Evolutionary conservation across 108 stramenopile genomes (phyloP).

Genomic region (Cylindrotheca fusiformis): DNA sequence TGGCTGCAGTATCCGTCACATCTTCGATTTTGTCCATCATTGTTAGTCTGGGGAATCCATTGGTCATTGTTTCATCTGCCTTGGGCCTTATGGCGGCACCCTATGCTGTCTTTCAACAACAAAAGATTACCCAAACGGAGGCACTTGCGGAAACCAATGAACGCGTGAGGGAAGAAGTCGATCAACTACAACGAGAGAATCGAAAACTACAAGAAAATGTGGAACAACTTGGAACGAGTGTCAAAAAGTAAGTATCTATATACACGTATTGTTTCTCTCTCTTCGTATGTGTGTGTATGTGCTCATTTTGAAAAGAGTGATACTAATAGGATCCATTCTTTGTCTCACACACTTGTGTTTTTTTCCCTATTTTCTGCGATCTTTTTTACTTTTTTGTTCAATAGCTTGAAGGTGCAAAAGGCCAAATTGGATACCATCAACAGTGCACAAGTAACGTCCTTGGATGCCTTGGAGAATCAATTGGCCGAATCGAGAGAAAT

Average conservation of each 20-base stretch:
- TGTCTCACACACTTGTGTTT: too few relatives aligned
- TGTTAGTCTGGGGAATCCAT: conserved; percentile 23
- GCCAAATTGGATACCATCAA: conserved; percentile 33
- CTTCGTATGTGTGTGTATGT: neutral
- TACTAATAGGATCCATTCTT: neutral
- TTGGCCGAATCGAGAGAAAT: conserved; percentile 34
- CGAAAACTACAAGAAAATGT: conserved; percentile 20
- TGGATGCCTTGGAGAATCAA: conserved; percentile 40
- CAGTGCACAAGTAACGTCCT: conserved; percentile 11
- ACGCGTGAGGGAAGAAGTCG: conserved; percentile 32
- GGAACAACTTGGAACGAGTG: conserved; percentile 19
- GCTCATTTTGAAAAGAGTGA: neutral
- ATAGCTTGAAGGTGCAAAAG: conserved; percentile 29
- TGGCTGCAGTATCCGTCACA: conserved; percentile 18
- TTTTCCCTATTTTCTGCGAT: neutral
- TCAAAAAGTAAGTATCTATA: conserved; percentile 21
- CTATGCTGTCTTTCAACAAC: conserved; percentile 41
- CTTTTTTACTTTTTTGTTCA: neutral
- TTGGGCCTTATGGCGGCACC: conserved; percentile 31
- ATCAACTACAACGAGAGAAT: conserved; percentile 34
- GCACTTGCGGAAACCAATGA: conserved; percentile 40
- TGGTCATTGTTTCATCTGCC: conserved; percentile 25
- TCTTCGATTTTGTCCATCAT: conserved; percentile 18
- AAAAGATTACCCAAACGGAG: conserved; percentile 35
- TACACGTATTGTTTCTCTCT: neutral